Conservation (phyloP, 2,329 filamentous ascomycete genomes). For the Pseudohalonectria lignicola region DNA sequence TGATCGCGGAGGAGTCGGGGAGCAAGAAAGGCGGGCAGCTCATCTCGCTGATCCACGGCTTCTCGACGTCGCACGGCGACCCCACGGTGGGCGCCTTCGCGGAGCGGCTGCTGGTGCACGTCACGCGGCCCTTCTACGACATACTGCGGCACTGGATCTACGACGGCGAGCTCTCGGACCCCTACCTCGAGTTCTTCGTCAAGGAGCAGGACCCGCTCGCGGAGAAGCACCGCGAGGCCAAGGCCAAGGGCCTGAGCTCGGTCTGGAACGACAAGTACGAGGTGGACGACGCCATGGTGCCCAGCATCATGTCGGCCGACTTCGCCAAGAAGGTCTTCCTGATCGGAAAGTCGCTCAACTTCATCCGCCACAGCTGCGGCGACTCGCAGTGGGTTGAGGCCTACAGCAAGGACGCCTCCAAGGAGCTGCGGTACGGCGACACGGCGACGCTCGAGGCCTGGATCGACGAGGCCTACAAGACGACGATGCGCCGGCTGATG, state of each 20-base stretch:
- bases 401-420: constrained; percentile 87
- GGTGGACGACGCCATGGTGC: constrained; percentile 74
- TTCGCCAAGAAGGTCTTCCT: constrained; percentile 95
- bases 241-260: constrained; percentile 60
- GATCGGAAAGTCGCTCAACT: constrained; percentile 96
- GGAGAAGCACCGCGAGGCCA: constrained; percentile 30
- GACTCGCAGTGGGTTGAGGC: constrained; percentile 93
- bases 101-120: constrained; percentile 73
- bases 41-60: constrained; percentile 86
- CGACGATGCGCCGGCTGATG: constrained; percentile 91
- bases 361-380: constrained; percentile 89
- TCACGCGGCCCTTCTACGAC: constrained; percentile 92
- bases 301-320: constrained; percentile 83
- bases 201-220: constrained; percentile 59
- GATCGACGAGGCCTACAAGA: constrained; percentile 96
- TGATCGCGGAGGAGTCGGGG: constrained; percentile 86
- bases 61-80: constrained; percentile 88
- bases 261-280: constrained; percentile 99
- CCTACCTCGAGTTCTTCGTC: constrained; percentile 92
- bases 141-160: constrained; percentile 97
- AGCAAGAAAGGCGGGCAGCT: constrained; percentile 78
- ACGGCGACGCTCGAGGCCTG: constrained; percentile 83
- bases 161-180: constrained; percentile 94
- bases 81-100: constrained; percentile 91
- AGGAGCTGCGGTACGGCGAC: constrained; percentile 85